These are phyloP conservation scores for Massariosphaeria phaeospora DNA, from an alignment of 495 filamentous ascomycete species.

Conservation along the genomic window DNA sequence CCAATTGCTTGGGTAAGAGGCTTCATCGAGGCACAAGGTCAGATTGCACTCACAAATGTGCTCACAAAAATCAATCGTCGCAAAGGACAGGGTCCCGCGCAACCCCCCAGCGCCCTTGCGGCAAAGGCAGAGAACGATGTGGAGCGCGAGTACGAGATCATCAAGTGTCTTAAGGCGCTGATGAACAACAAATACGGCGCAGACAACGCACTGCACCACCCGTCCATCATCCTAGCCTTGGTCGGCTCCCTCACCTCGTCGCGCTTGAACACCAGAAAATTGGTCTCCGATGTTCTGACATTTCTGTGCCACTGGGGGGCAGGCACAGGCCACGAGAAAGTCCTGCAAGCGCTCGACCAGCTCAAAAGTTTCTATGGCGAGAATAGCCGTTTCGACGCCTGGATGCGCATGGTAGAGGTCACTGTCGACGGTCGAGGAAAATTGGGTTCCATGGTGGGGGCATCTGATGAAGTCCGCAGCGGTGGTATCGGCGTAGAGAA, in stretches of 20 bases:
- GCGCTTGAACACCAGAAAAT: slow-evolving; percentile 83
- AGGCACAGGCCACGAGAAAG: slow-evolving; percentile 90
- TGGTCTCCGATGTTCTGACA: slow-evolving; percentile 93
- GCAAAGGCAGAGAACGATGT: slow-evolving; percentile 74
- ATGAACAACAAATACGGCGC: slow-evolving; percentile 99
- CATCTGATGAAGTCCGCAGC: slow-evolving; percentile 93
- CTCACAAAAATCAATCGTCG: slow-evolving; percentile 86
- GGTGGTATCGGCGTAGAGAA: slow-evolving; percentile 99
- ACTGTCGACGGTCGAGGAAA: slow-evolving; percentile 95
- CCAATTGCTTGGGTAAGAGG: slow-evolving; percentile 96
- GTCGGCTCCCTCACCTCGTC: slow-evolving; percentile 84
- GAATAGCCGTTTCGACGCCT: slow-evolving; percentile 94
- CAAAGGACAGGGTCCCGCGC: slow-evolving; percentile 67
- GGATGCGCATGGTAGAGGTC: slow-evolving; percentile 98
- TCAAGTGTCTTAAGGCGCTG: slow-evolving; percentile 92
- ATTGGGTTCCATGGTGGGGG: slow-evolving; percentile 95
- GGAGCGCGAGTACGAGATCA: slow-evolving; percentile 94
- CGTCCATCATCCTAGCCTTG: slow-evolving; percentile 82
- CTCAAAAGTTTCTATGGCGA: slow-evolving; percentile 86
- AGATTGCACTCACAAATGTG: slow-evolving; percentile 92
- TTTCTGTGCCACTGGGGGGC: slow-evolving; percentile 96
- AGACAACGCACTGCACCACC: slow-evolving; percentile 89
- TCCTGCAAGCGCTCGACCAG: slow-evolving; percentile 86
- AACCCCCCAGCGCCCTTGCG: slow-evolving; percentile 42
- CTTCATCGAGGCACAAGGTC: slow-evolving; percentile 96